A percentile compares a stretch with the other conserved stretches of the same genome.
Conservation (phyloP, 1,139 yeast genomes). For the Saccharomyces hybrid region DNA sequence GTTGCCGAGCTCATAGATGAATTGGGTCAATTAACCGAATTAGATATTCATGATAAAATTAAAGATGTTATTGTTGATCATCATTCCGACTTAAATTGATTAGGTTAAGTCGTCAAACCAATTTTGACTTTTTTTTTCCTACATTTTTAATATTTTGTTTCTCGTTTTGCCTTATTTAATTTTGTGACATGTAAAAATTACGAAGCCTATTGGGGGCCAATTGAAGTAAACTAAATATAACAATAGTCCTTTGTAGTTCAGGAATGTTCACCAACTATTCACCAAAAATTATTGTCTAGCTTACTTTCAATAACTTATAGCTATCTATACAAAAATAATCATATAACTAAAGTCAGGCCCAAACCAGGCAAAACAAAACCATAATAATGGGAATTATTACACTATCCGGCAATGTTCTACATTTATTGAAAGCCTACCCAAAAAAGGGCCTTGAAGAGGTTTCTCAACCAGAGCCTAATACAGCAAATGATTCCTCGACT, state of each 20-base stretch:
- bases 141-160: background rate
- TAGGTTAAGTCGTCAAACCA: background rate
- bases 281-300: background rate
- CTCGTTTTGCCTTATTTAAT: too few species aligned
- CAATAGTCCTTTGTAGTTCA: too few species aligned
- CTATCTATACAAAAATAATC: background rate
- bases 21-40: background rate
- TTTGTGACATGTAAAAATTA: too few species aligned
- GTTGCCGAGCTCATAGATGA: background rate
- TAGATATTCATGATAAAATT: background rate
- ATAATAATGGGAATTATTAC: background rate
- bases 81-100: background rate
- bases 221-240: too few species aligned
- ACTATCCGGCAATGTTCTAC: background rate
- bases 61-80: background rate
- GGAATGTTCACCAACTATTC: background rate
- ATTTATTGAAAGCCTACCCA: background rate
- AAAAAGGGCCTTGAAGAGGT: background rate
- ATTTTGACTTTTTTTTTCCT: background rate
- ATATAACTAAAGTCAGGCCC: background rate
- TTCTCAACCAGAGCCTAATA: background rate
- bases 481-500: background rate
- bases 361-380: background rate
- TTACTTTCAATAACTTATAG: background rate
- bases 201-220: too few species aligned